Percentiles rank a stretch among this genome's conserved stretches.
phyloP scores from a whole-genome alignment of 139 green algal species.

The Chlorella ohadii region DNA sequence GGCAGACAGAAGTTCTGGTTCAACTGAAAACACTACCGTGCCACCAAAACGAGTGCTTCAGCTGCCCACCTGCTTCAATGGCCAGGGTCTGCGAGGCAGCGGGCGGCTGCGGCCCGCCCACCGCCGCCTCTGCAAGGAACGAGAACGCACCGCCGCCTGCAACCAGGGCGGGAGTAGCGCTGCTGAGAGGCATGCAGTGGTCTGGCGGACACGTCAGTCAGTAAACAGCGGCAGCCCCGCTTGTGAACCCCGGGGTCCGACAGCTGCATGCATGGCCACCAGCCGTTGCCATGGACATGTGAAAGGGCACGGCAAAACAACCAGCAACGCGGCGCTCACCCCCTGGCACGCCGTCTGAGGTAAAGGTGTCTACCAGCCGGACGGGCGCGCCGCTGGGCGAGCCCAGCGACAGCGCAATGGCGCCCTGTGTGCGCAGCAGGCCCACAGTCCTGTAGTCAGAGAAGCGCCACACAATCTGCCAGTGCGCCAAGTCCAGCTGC shows the following conservation, averaged over 20 bases:
- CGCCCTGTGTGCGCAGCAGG: conserved; percentile 13
- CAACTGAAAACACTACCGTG: too few species aligned
- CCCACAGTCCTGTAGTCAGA: neutral
- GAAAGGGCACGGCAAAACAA: too few species aligned
- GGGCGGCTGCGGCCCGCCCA: neutral
- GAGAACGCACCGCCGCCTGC: conserved; percentile 36
- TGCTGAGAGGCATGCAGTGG: too few species aligned
- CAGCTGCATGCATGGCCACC: too few species aligned
- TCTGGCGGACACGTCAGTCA: too few species aligned
- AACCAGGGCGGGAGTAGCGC: neutral
- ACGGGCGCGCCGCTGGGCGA: conserved; percentile 1
- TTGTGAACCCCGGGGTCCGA: too few species aligned
- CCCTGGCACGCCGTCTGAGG: conserved; percentile 13
- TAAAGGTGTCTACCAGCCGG: conserved; percentile 38
- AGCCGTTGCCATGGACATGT: too few species aligned
- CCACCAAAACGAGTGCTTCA: too few species aligned
- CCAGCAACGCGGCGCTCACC: neutral
- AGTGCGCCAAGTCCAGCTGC: conserved; percentile 43
- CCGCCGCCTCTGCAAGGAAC: conserved; percentile 5
- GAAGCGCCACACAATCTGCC: conserved; percentile 44
- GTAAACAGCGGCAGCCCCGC: neutral
- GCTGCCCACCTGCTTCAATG: neutral
- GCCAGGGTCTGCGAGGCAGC: neutral
- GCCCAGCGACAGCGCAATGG: conserved; percentile 35
- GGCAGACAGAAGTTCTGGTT: too few species aligned